These are phyloP conservation scores for Suhomyces anneliseae DNA, from an alignment of 1,139 yeast genomes.

Conservation along the genomic window DNA sequence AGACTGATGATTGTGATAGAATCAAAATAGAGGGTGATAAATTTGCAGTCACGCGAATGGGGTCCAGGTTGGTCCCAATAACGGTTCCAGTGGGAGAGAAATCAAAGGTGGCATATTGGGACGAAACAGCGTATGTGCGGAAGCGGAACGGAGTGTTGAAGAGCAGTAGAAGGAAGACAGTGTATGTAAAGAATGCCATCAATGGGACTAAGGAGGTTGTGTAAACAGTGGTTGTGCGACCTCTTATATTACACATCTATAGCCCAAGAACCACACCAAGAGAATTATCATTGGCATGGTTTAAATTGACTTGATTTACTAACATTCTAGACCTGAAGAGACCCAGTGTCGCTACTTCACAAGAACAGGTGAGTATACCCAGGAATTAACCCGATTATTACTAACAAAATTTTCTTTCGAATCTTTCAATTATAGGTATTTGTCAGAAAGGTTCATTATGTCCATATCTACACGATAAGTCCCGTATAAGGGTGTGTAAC, in stretches of 20 bases:
- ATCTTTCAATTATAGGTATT: conserved; percentile 38
- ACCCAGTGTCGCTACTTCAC: conserved; percentile 39
- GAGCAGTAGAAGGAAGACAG: conserved; percentile 13
- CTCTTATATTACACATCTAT: too few species aligned
- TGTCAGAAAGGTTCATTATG: conserved; percentile 58
- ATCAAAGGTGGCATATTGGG: conserved; percentile 28
- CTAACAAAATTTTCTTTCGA: conserved; percentile 21
- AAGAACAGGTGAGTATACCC: conserved; percentile 39
- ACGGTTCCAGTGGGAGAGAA: conserved; percentile 16
- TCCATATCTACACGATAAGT: conserved; percentile 52
- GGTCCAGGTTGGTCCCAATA: conserved; percentile 34
- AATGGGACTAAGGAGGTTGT: too few species aligned
- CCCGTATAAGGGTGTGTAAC: conserved; percentile 57
- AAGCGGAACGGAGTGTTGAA: conserved; percentile 31
- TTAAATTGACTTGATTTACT: conserved; percentile 11
- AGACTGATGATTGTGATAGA: conserved; percentile 40
- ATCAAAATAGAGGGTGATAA: conserved; percentile 30
- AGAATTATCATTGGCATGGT: too few species aligned
- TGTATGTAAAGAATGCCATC: conserved; percentile 7
- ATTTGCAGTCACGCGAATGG: conserved; percentile 37
- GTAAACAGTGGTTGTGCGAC: too few species aligned
- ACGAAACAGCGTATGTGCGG: conserved; percentile 26
- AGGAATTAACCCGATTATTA: conserved; percentile 9
- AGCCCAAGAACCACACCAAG: too few species aligned
- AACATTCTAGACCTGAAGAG: conserved; percentile 21